These are phyloP conservation scores for Mortierella alpina DNA, from an alignment of 192 early-diverging fungal genomes.

Conservation along the genomic window DNA sequence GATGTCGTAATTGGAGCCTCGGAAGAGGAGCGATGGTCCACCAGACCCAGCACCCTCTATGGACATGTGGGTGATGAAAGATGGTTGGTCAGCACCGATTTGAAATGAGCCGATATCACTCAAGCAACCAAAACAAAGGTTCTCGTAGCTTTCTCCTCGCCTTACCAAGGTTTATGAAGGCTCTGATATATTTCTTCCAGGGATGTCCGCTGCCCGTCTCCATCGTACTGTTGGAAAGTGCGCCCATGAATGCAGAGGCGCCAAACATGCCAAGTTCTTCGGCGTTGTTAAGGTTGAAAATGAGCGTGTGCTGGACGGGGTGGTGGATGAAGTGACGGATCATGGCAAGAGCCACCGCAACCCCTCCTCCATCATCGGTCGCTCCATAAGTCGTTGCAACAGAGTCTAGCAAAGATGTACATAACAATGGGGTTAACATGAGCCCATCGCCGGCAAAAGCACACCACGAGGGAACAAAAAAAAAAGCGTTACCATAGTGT, in stretches of 20 bases:
- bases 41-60: conserved; percentile 77
- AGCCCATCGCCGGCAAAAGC: background rate
- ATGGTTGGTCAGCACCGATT: background rate
- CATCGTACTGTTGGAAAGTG: conserved; percentile 24
- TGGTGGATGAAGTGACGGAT: conserved; percentile 67
- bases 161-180: conserved; percentile 73
- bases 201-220: conserved; percentile 59
- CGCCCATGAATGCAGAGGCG: conserved; percentile 64
- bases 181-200: conserved; percentile 70
- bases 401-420: conserved; percentile 55
- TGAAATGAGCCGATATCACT: background rate
- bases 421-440: too few species aligned
- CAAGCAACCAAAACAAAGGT: background rate
- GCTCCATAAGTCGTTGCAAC: conserved; percentile 75
- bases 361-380: conserved; percentile 76
- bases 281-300: conserved; percentile 77
- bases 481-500: conserved; percentile 63
- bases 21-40: conserved; percentile 74
- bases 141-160: too few species aligned
- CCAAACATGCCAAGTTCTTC: conserved; percentile 74
- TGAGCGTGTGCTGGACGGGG: conserved; percentile 68
- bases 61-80: background rate
- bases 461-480: background rate
- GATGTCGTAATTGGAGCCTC: conserved; percentile 51
- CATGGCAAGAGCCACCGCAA: conserved; percentile 66